Evolutionary conservation across 805 yeast genomes (phyloP), one percentile per base, ranked within the genome.

Genomic region (Clavispora asparagi): DNA sequence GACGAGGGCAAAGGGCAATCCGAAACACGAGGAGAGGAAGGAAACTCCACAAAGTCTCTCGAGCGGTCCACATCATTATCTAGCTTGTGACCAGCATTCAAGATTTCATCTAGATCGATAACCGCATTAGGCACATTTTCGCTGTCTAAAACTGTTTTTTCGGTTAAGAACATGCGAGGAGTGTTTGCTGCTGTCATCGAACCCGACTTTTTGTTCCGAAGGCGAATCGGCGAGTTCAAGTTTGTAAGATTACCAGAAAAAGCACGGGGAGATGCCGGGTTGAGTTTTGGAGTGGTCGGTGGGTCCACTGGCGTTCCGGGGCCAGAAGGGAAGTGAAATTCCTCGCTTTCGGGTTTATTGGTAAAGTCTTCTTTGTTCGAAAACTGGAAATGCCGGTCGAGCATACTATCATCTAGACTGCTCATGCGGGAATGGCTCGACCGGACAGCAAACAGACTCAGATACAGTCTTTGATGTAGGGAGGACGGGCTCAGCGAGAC

Each of bases 31-130:
- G 72, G 71, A 1, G 70, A 65, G 1, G 68, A 57, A 23, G 67
- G 55, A 38, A 56, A 53, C 39, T 63, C 71, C 38, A 62, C 67
- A n/a, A 12, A 16, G 31, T 58, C 60, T 7, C 51, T 49, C 11
- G 45, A 37, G 36, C 40, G 41, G 17, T 39, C 40, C 33, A n/a
- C 27, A 10, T 42, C 29, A 9, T 29, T 25, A 14, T 47, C 50
- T 3, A 63, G 65, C 23, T 63, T 61, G 41, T 64, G 65, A 43
- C 60, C 61, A 6, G 68, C 67, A 44, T 65, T 61, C 25, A 76
- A 63, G 10, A 81, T 82, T 27, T 75, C 74, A 50, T 80, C 84
- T 41, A 80, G 59, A 51, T 80, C 83, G 23, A 80, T 81, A 23
- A 76, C 65, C 2, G 83, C 82, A 53, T 77, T 79, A 1, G 83